A percentile compares a stretch with the other conserved stretches of the same genome.
Conservation (phyloP, 441 rosid species). For the Adansonia gregorii region DNA sequence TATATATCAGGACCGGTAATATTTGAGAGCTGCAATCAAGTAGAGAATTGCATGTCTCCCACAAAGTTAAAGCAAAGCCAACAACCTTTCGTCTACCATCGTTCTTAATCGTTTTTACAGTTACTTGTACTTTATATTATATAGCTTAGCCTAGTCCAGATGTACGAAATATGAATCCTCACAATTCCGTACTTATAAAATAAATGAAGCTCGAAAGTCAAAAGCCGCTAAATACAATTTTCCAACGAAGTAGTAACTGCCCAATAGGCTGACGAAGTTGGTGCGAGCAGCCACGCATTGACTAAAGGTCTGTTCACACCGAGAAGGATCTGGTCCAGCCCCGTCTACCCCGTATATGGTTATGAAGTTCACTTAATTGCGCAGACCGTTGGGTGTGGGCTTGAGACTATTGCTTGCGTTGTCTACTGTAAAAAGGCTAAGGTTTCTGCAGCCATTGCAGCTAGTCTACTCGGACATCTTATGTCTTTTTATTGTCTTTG, state of each 20-base stretch:
- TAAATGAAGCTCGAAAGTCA: no score
- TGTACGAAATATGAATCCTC: no score
- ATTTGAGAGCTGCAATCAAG: not conserved
- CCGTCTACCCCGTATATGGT: not conserved
- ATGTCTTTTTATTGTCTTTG: not conserved
- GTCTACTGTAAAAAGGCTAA: not conserved
- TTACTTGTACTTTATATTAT: no score
- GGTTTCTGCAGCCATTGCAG: not conserved
- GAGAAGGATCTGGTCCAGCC: no score
- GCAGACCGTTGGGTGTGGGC: not conserved
- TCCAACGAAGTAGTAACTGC: not conserved
- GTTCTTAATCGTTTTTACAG: no score
- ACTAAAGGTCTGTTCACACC: not conserved
- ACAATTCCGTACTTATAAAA: no score
- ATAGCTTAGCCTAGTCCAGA: no score
- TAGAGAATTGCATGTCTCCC: slow-evolving; percentile 1
- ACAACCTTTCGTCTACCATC: not conserved
- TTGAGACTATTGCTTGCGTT: not conserved
- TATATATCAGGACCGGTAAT: no score
- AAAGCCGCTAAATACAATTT: no score
- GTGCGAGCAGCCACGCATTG: not conserved
- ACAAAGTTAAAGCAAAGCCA: slow-evolving; percentile 18
- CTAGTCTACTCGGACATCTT: not conserved
- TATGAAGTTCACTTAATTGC: not conserved
- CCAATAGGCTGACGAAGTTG: not conserved